Base-by-base conservation (phyloP, 2,329 filamentous ascomycete species). In the Magnaporthiopsis incrustans region DNA sequence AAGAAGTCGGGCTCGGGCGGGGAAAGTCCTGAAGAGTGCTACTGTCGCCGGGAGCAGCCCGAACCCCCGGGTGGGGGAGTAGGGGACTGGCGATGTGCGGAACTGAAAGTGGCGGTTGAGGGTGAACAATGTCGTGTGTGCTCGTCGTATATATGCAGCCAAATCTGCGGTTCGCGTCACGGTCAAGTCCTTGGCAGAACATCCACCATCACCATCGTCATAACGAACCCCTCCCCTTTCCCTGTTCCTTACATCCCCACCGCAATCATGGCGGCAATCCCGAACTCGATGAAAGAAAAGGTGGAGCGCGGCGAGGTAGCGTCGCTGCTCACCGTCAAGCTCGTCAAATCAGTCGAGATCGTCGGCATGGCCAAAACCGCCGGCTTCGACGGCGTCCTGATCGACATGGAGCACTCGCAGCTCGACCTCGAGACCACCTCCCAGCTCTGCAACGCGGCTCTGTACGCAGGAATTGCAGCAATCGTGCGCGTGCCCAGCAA, bases 391-490 rank as follows among this genome's bases (percentile, higher is more conserved):
- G 76, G 73, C 57, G 71, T 79, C 56, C 73, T 79, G 64, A 75
- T 80, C 64, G 77, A 80, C 63, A 77, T 80, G 75, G 77, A 80
- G 65, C 78, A 80, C 65, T 77, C 75, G 3, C 68, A 74, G 2
- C 69, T 79, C 35, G 71, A 74, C 64, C 68, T 80, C 26, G 71
- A 73, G 65, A 68, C 71, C 0, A 72, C 73, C 10, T 67, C 70
- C 22, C 77, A 78, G 64, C 70, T 79, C 14, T 73, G 73, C 62
- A 71, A 77, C 7, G 77, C 77, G 25, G 74, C 72, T 61, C 71
- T 74, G 38, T 76, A 74, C 62, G 76, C 72, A 57, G 75, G 75
- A 14, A 71, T 79, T 27, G 72, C 75, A 1, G 76, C 77, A 4
- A 74, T 79, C 25, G 77, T 79, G 7, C 77, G 77, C 12, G 72